Evolutionary conservation across 2,329 filamentous ascomycete genomes (phyloP).

Genomic region (Fusarium musae): DNA sequence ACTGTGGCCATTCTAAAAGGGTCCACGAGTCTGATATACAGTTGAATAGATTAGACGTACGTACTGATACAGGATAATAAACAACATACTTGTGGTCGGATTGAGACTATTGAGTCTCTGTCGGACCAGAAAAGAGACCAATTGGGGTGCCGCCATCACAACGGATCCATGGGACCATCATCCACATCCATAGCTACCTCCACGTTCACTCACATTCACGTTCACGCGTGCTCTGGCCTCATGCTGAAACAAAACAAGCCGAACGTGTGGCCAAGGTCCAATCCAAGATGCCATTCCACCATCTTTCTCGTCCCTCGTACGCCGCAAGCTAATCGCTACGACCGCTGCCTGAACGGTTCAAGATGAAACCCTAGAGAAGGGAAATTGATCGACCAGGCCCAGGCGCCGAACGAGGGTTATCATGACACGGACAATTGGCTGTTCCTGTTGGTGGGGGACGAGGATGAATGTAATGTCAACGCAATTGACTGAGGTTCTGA

Average conservation of each 20-base stretch:
- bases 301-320: conserved; percentile 33
- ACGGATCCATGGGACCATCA: conserved; percentile 21
- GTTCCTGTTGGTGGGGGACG: not conserved
- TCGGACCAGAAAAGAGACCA: conserved; percentile 4
- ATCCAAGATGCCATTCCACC: conserved; percentile 29
- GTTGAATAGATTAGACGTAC: conserved; percentile 6
- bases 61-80: conserved; percentile 6
- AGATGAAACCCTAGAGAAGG: conserved; percentile 40
- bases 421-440: conserved; percentile 30
- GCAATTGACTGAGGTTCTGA: not conserved
- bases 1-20: conserved; percentile 36
- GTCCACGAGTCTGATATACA: conserved; percentile 22
- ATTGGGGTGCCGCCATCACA: conserved; percentile 10
- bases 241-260: conserved; percentile 45
- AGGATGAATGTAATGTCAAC: not conserved
- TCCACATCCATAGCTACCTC: conserved; percentile 5
- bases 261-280: conserved; percentile 41
- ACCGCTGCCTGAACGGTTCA: conserved; percentile 33
- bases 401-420: conserved; percentile 30
- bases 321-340: conserved; percentile 30
- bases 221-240: conserved; percentile 35
- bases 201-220: conserved; percentile 13
- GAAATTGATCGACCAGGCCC: conserved; percentile 38
- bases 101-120: conserved; percentile 7
- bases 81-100: not conserved